Conservation (phyloP, 306 rosid genomes). For the Gastrolobium bilobum region DNA sequence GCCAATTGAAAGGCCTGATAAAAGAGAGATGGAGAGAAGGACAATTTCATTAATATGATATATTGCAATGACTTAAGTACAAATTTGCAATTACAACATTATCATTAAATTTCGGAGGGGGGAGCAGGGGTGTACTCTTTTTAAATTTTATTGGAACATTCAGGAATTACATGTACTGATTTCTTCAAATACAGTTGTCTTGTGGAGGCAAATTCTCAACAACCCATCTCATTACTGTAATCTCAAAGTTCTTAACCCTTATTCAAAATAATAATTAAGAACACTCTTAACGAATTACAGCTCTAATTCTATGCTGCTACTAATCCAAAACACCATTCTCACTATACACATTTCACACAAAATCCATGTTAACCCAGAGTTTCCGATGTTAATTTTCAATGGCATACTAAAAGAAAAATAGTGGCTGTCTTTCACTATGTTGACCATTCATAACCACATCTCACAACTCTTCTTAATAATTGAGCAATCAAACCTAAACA, state of each 20-base stretch:
- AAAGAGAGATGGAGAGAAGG: background rate
- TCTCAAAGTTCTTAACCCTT: background rate
- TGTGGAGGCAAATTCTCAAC: background rate
- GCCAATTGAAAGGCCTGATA: slow-evolving; percentile 65
- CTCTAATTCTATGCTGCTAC: background rate
- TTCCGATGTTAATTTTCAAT: background rate
- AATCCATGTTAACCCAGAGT: background rate
- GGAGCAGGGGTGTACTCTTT: background rate
- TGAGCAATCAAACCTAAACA: background rate
- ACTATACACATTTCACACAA: background rate
- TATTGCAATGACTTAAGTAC: background rate
- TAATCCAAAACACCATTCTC: background rate
- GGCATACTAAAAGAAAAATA: background rate
- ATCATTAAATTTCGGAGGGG: background rate
- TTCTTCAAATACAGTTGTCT: background rate
- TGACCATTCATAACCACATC: background rate
- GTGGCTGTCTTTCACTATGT: background rate
- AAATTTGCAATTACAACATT: background rate
- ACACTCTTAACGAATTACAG: background rate
- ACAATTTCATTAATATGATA: slow-evolving; percentile 29
- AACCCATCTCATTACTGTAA: background rate
- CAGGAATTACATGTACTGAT: background rate
- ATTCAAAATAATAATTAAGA: background rate
- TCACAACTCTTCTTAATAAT: background rate
- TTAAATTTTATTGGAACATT: background rate